Conservation (phyloP, 1,284 basidiomycete species). For the Fomitopsis palustris region DNA sequence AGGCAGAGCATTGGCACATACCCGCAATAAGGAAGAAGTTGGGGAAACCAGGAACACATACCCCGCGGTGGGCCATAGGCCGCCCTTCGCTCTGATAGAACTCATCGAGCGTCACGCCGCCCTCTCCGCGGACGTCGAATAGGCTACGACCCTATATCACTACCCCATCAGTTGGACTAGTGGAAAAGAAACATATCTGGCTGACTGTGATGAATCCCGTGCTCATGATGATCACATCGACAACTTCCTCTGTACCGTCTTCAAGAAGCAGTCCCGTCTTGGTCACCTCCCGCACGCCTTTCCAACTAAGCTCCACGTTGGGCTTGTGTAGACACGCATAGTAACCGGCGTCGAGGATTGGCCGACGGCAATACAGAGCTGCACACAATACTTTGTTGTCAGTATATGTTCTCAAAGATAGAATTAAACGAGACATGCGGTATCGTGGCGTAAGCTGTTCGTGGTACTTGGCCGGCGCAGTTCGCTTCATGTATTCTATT, state of each 20-base stretch:
- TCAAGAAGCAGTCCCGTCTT: conserved; percentile 30
- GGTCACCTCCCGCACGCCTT: conserved; percentile 34
- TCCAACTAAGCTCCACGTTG: conserved; percentile 40
- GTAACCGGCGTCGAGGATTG: conserved; percentile 36
- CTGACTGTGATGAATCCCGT: conserved; percentile 29
- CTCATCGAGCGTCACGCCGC: conserved; percentile 25
- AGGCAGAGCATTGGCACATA: background rate
- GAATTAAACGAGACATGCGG: conserved; percentile 26
- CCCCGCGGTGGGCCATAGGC: conserved; percentile 34
- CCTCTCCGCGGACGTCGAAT: conserved; percentile 25
- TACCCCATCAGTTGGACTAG: background rate
- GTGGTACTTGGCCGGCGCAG: conserved; percentile 39
- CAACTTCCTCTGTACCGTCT: conserved; percentile 23
- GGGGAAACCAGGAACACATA: conserved; percentile 33
- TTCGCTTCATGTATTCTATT: conserved; percentile 32
- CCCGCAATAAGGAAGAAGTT: conserved; percentile 30
- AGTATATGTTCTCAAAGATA: background rate
- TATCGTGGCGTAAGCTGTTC: conserved; percentile 39
- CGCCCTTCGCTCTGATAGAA: conserved; percentile 34
- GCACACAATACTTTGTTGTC: background rate
- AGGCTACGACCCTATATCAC: conserved; percentile 23
- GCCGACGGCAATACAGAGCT: conserved; percentile 38
- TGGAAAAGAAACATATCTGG: background rate
- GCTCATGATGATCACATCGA: conserved; percentile 31
- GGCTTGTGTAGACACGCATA: conserved; percentile 35